Base-by-base conservation (phyloP, 345 rosid species). In the Pistacia integerrima region DNA sequence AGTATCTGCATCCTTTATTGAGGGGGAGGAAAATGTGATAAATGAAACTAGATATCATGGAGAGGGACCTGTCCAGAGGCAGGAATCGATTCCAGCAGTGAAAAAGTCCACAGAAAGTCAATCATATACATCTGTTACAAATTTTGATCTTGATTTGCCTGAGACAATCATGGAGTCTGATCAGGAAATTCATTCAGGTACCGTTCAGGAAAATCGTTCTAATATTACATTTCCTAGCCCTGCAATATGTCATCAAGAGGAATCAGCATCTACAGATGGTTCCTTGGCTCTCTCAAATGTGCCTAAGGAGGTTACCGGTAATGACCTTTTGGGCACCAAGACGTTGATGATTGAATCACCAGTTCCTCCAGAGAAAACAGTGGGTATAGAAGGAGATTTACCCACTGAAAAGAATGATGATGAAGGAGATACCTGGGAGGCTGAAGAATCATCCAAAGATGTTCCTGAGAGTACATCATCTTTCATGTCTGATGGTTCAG, bases 401-500 rank as follows among this genome's bases (percentile, higher is more conserved):
- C 85, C 3, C 74, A 67, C 67, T 78, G 88, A 80, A 74, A 93
- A 89, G 80, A 89, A 90, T 63, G 94, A 90, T 28, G 93, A 87
- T 46, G 88, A 87, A 72, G 86, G 81, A 58, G 89, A 89, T 81
- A 54, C 81, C 30, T 89, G 93, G 94, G 95, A 91, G 74, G 67
- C 80, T 12, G 97, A 96, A 86, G 95, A 91, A 77, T 74, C 76
- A 65, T 82, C 87, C 41, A 88, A 84, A 87, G 82, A 75, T 70
- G 63, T 82, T 75, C 87, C 88, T 52, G 88, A 83, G 74, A 92
- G 90, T 76, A 78, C 78, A 14, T 75, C 83, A 64, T 63, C 83
- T 70, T 73, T 88, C 75, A 56, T 82, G 59, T 76, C 90, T 16
- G 98, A 92, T 77, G 98, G 94, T 38, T 97, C 96, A 2, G 88